Evolutionary conservation across 495 filamentous ascomycete species (phyloP).

Genomic region (Entonaema liquescens): DNA sequence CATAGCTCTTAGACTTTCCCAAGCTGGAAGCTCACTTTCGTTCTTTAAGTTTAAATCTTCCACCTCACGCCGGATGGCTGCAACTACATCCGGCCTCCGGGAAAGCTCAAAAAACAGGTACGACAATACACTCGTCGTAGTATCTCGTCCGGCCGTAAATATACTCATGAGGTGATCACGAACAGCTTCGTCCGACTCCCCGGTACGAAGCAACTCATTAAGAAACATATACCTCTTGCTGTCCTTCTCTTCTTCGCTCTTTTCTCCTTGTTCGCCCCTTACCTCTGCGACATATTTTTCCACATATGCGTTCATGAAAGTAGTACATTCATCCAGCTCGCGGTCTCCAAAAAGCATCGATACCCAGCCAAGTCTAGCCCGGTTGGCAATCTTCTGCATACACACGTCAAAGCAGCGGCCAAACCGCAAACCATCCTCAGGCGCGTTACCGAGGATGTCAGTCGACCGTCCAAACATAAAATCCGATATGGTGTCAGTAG

Average conservation of each 20-base stretch:
- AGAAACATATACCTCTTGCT: conserved; percentile 60
- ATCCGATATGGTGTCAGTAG: conserved; percentile 73
- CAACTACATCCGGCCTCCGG: conserved; percentile 59
- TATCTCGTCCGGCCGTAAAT: conserved; percentile 67
- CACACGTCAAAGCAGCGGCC: conserved; percentile 52
- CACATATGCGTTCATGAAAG: conserved; percentile 54
- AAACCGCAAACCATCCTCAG: conserved; percentile 48
- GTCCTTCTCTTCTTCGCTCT: conserved; percentile 20
- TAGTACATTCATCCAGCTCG: conserved; percentile 54
- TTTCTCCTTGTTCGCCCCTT: conserved; percentile 25
- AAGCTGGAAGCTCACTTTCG: conserved; percentile 46
- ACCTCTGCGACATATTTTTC: conserved; percentile 53
- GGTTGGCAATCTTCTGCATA: conserved; percentile 50
- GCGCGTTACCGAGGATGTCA: conserved; percentile 43
- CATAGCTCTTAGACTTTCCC: conserved; percentile 58
- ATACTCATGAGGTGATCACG: conserved; percentile 61
- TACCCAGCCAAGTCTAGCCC: conserved; percentile 62
- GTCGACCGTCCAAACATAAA: conserved; percentile 65
- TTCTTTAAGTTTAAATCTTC: conserved; percentile 32
- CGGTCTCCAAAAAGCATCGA: conserved; percentile 60
- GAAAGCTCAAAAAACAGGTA: conserved; percentile 71
- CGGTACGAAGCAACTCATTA: conserved; percentile 55
- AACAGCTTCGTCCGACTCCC: conserved; percentile 47
- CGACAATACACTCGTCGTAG: conserved; percentile 65
- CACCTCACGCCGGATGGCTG: conserved; percentile 60